Base-by-base conservation (phyloP, 306 rosid species). In the Arachis hypogaea region DNA sequence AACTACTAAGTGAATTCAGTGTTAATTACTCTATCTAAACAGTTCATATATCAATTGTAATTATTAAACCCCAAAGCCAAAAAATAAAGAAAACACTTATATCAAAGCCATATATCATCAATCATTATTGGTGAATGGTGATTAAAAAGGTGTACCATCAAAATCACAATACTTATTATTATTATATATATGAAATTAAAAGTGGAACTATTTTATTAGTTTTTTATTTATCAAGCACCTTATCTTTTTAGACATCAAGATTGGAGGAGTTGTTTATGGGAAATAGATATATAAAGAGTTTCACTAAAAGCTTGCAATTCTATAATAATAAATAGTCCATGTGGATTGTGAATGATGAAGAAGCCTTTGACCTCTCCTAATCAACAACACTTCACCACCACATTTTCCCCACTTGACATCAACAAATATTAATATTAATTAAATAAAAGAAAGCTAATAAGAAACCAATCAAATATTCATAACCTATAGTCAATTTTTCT, bases 401-500 rank as follows among this genome's bases (percentile, higher is more conserved):
- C 16, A 9, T 49, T 41, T 41, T 41, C 44, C 10, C n/a, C 3
- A 49, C 54, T 49, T 49, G 28, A 22, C 38, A 33, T n/a, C 16
- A n/a, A n/a, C 29, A 6, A 64, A 18, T 54, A 9, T 16, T 42
- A 63, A 63, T 22, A 42, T 12, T 63, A 63, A 63, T 52, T 52
- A 14, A 52, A 52, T 52, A 52, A 1, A 52, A 52, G 58, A 74
- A 44, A 12, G 11, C 28, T 36, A 68, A 52, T 0, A 14, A 52
- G 58, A 74, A 44, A 12, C 18, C 28, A 18, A 68, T 50, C 57
- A 8, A 80, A 28, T 41, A 43, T 67, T 61, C 11, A 61, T 16
- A 12, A 30, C 14, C 42, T 6, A 46, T 8, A 46, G 42, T 59
- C 11, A 14, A 1, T 68, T 56, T 74, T 55, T n/a, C 7, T 52